A percentile compares a stretch with the other conserved stretches of the same genome.
Evolutionary conservation across 768 basidiomycete species (phyloP).

Genomic region (Mycena epipterygia): DNA sequence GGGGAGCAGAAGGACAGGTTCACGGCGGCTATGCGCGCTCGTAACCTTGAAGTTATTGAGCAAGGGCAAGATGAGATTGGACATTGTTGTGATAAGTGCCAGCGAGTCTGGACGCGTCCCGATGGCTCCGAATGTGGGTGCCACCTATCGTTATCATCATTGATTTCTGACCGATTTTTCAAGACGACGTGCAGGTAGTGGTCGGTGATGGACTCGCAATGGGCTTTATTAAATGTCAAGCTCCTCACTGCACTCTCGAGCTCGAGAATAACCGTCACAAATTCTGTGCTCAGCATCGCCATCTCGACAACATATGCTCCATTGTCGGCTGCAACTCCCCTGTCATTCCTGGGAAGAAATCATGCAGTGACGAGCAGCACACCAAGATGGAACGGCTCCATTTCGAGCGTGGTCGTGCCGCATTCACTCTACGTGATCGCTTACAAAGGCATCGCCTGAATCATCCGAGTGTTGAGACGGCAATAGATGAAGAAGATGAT

Average conservation of each 20-base stretch:
- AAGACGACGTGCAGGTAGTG: background rate
- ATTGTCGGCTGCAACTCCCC: slow-evolving; percentile 30
- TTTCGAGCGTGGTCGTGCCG: background rate
- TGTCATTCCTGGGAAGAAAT: slow-evolving; percentile 12
- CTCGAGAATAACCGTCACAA: slow-evolving; percentile 33
- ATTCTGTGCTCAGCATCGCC: slow-evolving; percentile 33
- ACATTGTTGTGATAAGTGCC: slow-evolving; percentile 41
- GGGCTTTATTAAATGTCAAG: slow-evolving; percentile 41
- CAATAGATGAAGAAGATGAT: background rate
- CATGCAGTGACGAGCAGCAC: slow-evolving; percentile 20
- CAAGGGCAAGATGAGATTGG: slow-evolving; percentile 43
- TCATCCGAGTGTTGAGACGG: background rate
- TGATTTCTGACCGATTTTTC: background rate
- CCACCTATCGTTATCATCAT: background rate
- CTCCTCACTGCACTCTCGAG: slow-evolving; percentile 20
- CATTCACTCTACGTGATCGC: slow-evolving; percentile 1
- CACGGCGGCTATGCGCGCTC: slow-evolving; percentile 39
- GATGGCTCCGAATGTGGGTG: background rate
- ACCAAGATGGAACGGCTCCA: slow-evolving; percentile 22
- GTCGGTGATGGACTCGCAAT: slow-evolving; percentile 31
- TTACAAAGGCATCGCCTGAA: slow-evolving; percentile 9
- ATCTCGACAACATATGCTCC: slow-evolving; percentile 25
- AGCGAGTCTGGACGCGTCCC: background rate
- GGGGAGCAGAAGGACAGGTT: slow-evolving; percentile 45
- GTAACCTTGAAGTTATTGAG: slow-evolving; percentile 40